These are phyloP conservation scores for Adansonia madagascariensis DNA, from an alignment of 441 rosid species.

Conservation along the genomic window DNA sequence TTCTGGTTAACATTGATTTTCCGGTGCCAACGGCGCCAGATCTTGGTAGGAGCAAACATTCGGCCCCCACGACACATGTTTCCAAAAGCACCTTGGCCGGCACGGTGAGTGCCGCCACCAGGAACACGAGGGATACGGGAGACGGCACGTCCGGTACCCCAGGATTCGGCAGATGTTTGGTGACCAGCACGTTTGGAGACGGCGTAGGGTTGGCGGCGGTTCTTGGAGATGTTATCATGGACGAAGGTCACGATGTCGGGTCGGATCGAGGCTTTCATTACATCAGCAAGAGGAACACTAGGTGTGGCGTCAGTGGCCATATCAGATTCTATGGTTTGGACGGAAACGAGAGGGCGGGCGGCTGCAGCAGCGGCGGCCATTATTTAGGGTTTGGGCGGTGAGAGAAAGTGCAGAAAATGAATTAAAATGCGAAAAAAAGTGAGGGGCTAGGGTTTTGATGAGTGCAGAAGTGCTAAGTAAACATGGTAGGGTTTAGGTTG, in stretches of 20 bases:
- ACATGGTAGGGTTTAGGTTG: background rate
- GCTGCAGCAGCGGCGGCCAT: conserved; percentile 35
- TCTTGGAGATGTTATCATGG: conserved; percentile 70
- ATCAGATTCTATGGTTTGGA: conserved; percentile 68
- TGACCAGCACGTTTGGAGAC: conserved; percentile 81
- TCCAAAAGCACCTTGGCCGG: conserved; percentile 97
- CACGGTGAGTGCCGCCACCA: conserved; percentile 99
- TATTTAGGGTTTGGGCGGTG: background rate
- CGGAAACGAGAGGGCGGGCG: conserved; percentile 67
- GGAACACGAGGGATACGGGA: conserved; percentile 99
- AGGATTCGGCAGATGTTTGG: conserved; percentile 91
- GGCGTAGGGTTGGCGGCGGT: conserved; percentile 85
- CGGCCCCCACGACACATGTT: conserved; percentile 99
- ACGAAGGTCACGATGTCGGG: conserved; percentile 75
- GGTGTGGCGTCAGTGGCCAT: conserved; percentile 60
- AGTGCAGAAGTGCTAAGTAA: background rate
- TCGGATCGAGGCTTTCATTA: conserved; percentile 69
- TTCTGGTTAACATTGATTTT: conserved; percentile 80
- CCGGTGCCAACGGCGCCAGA: conserved; percentile 97
- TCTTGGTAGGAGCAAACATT: conserved; percentile 98
- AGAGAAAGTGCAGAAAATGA: background rate
- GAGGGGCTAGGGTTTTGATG: conserved; percentile 19
- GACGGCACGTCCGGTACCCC: conserved; percentile 99
- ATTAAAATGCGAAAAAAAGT: background rate
- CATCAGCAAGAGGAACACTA: conserved; percentile 62